Percentiles rank a stretch among this genome's conserved stretches.
These are phyloP conservation scores for Trichopus zeylanicus DNA, from an alignment of 116 monocot species.

Conservation along the genomic window DNA sequence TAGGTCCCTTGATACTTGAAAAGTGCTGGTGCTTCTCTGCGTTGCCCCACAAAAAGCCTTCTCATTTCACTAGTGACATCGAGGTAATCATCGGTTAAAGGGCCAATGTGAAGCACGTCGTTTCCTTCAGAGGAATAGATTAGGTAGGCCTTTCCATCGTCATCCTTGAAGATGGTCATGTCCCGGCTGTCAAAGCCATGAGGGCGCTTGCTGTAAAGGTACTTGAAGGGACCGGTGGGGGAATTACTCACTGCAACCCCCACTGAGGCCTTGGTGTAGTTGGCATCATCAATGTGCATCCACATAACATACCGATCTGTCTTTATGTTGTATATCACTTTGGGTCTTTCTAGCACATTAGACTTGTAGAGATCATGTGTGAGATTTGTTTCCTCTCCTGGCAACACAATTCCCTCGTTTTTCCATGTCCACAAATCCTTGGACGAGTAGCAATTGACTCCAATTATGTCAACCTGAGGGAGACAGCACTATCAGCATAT, in stretches of 20 bases:
- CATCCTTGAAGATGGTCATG: conserved; percentile 95
- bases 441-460: conserved; percentile 93
- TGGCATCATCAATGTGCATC: conserved; percentile 88
- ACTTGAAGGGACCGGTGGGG: conserved; percentile 69
- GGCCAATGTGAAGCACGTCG: conserved; percentile 72
- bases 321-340: conserved; percentile 69
- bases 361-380: conserved; percentile 71
- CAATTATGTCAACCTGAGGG: conserved; percentile 77
- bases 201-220: conserved; percentile 70
- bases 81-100: conserved; percentile 70
- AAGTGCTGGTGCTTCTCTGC: conserved; percentile 80
- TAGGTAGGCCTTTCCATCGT: conserved; percentile 64
- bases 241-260: conserved; percentile 65
- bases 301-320: conserved; percentile 74
- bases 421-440: conserved; percentile 86
- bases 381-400: conserved; percentile 42
- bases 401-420: conserved; percentile 76
- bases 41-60: conserved; percentile 61
- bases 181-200: conserved; percentile 83
- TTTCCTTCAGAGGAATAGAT: conserved; percentile 81
- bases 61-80: conserved; percentile 40
- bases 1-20: conserved; percentile 76
- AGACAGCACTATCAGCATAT: neutral
- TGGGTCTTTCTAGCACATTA: conserved; percentile 87
- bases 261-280: conserved; percentile 89